These are phyloP conservation scores for Populus tomentosa DNA, from an alignment of 441 rosid genomes.

Conservation along the genomic window DNA sequence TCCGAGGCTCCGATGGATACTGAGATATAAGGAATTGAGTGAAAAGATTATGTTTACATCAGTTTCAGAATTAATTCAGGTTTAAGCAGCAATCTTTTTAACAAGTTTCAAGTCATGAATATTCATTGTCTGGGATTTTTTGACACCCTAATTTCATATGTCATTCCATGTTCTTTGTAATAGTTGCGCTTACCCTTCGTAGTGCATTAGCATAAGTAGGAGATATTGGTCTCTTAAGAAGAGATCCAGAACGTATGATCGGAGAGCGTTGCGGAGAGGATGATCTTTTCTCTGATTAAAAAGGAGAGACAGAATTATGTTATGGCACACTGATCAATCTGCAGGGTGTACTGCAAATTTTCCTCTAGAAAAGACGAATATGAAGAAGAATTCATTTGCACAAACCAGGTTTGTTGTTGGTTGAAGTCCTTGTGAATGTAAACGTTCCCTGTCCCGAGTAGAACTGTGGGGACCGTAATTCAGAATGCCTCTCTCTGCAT, in stretches of 20 bases:
- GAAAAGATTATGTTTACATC: not conserved
- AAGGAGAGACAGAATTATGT: not conserved
- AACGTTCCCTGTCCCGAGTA: slow-evolving; percentile 29
- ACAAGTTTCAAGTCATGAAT: not conserved
- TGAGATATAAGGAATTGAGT: slow-evolving; percentile 9
- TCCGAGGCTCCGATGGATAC: slow-evolving; percentile 47
- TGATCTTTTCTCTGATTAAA: slow-evolving; percentile 39
- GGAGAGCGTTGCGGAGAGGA: slow-evolving; percentile 52
- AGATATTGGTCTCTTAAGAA: slow-evolving; percentile 53
- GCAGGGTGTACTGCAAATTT: not conserved
- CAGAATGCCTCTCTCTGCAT: slow-evolving; percentile 33
- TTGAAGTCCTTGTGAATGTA: slow-evolving; percentile 30
- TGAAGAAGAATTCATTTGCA: not conserved
- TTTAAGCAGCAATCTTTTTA: not conserved
- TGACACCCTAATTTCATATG: not conserved
- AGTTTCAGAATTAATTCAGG: not conserved
- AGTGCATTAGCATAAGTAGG: slow-evolving; percentile 30
- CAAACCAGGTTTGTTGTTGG: slow-evolving; percentile 35
- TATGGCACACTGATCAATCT: not conserved
- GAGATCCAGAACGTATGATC: slow-evolving; percentile 44
- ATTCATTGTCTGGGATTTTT: not conserved
- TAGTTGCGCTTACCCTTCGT: slow-evolving; percentile 32
- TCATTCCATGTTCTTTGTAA: not conserved
- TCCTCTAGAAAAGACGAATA: not conserved
- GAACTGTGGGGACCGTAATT: slow-evolving; percentile 31